These are phyloP conservation scores for Ganoderma multipileum DNA, from an alignment of 1,284 basidiomycete genomes.

Conservation along the genomic window DNA sequence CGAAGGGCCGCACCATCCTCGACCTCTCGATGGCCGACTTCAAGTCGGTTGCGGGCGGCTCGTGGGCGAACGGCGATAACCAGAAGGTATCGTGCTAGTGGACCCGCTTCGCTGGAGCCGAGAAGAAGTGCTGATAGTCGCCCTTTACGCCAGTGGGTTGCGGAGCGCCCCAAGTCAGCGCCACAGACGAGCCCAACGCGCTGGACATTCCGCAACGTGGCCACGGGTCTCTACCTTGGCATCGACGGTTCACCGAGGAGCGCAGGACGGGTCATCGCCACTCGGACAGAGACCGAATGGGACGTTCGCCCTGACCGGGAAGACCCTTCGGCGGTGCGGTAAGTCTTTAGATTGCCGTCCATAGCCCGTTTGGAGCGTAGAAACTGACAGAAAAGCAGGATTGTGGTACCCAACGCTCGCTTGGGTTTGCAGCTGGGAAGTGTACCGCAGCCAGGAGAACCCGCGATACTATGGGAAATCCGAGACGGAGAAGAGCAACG, in stretches of 20 bases:
- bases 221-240: slow-evolving; percentile 47
- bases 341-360: background rate
- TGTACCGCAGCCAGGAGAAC: background rate
- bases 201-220: slow-evolving; percentile 49
- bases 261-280: slow-evolving; percentile 43
- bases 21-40: slow-evolving; percentile 60
- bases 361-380: background rate
- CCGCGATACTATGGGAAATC: slow-evolving; percentile 21
- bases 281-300: slow-evolving; percentile 39
- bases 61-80: slow-evolving; percentile 49
- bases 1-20: slow-evolving; percentile 52
- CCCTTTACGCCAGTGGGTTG: slow-evolving; percentile 48
- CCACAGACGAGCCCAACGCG: slow-evolving; percentile 19
- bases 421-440: slow-evolving; percentile 20
- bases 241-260: slow-evolving; percentile 32
- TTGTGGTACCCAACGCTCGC: slow-evolving; percentile 14
- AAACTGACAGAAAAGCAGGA: slow-evolving; percentile 5
- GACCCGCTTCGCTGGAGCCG: background rate
- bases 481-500: slow-evolving; percentile 23
- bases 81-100: slow-evolving; percentile 47
- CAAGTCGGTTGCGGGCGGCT: slow-evolving; percentile 52
- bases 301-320: slow-evolving; percentile 31
- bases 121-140: background rate
- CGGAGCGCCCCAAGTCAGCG: slow-evolving; percentile 41
- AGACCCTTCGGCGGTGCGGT: slow-evolving; percentile 28